phyloP scores from a whole-genome alignment of 2,329 filamentous ascomycete genomes.

The Ophiostoma australiae region DNA sequence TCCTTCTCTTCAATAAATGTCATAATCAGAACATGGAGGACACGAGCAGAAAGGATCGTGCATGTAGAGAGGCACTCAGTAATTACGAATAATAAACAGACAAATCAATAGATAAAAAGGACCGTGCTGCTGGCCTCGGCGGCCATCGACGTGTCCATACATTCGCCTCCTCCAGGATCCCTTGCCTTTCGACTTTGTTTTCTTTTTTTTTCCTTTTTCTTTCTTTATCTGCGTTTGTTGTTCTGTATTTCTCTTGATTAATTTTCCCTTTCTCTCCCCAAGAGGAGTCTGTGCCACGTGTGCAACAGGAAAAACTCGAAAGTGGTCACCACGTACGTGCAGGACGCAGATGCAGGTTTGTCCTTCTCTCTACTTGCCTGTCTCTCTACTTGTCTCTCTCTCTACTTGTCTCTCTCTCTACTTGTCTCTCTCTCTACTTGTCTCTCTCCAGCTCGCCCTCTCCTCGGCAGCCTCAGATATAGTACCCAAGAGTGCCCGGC shows the following conservation, averaged over 20 bases:
- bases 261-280: too few species aligned
- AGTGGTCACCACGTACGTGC: background rate
- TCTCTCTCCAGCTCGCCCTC: background rate
- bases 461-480: background rate
- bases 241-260: too few species aligned
- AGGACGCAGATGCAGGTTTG: background rate
- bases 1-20: too few species aligned
- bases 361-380: background rate
- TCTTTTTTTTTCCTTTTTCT: background rate
- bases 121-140: conserved; percentile 3
- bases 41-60: background rate
- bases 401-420: too few species aligned
- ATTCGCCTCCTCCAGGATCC: background rate
- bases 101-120: background rate
- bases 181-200: background rate
- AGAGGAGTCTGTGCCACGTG: background rate
- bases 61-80: background rate
- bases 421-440: background rate
- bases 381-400: background rate
- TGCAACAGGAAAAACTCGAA: conserved; percentile 13
- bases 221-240: too few species aligned
- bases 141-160: conserved; percentile 6
- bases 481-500: background rate
- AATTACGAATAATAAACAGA: background rate
- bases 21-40: background rate